Evolutionary conservation across 306 rosid species (phyloP).

Genomic region (Corylus heterophylla): DNA sequence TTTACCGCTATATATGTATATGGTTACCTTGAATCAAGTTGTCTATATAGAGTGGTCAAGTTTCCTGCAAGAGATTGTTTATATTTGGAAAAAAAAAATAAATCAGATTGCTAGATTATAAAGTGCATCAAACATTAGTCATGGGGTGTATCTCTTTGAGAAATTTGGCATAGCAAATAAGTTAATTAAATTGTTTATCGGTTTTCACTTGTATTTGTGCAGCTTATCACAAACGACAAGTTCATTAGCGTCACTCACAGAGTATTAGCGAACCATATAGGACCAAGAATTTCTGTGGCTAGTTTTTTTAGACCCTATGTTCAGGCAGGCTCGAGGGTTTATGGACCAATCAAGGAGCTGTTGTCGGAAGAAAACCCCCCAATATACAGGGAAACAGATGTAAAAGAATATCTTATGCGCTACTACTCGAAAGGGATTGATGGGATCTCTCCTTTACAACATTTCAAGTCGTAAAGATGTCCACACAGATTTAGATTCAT

Average conservation of each 20-base stretch:
- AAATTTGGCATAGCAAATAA: no score
- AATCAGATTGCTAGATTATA: no score
- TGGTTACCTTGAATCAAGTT: no score
- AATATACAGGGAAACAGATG: conserved; percentile 14
- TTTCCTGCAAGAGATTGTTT: no score
- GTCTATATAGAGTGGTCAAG: no score
- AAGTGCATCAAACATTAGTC: no score
- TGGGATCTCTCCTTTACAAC: conserved; percentile 2
- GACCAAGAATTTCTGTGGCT: conserved; percentile 29
- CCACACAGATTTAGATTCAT: no score
- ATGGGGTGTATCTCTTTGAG: no score
- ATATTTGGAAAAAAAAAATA: no score
- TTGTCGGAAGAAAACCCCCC: conserved; percentile 12
- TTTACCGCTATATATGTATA: no score
- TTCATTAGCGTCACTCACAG: conserved; percentile 22
- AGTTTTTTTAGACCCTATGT: neutral
- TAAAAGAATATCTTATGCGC: neutral
- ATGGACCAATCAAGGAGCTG: conserved; percentile 27
- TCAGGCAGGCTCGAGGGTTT: neutral
- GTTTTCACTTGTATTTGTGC: neutral
- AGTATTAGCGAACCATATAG: conserved; percentile 15
- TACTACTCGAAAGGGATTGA: neutral
- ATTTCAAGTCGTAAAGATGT: conserved; percentile 4
- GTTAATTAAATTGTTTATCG: no score
- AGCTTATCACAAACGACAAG: conserved; percentile 31